Evolutionary conservation across 148 eudicot species (phyloP).

Genomic region (Camellia granthamiana): DNA sequence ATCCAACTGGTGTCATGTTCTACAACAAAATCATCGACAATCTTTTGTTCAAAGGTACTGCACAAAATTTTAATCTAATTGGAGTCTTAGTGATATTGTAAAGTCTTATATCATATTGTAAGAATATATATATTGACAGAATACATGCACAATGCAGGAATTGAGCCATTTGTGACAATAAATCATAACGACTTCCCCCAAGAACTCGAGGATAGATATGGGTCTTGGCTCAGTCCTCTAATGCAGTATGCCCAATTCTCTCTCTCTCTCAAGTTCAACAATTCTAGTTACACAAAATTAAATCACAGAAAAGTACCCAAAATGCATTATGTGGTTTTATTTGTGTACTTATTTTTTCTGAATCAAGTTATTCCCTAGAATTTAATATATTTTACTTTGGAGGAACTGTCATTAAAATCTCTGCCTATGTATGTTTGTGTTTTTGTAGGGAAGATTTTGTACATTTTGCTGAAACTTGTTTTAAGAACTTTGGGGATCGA

Average conservation of each 20-base stretch:
- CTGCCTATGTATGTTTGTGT: neutral
- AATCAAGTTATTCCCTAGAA: neutral
- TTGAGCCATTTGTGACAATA: conserved; percentile 80
- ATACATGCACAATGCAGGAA: conserved; percentile 37
- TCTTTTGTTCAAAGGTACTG: conserved; percentile 56
- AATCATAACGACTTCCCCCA: conserved; percentile 66
- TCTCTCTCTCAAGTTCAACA: neutral
- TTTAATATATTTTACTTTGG: neutral
- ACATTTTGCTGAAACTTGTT: conserved; percentile 63
- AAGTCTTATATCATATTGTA: too few species aligned
- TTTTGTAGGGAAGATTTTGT: conserved; percentile 60
- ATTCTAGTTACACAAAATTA: too few species aligned
- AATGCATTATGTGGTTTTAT: too few species aligned
- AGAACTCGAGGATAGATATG: conserved; percentile 66
- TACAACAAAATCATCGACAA: conserved; percentile 62
- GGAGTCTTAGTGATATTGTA: neutral
- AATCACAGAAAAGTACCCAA: too few species aligned
- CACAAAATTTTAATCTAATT: neutral
- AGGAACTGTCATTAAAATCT: neutral
- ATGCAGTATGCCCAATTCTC: conserved; percentile 53
- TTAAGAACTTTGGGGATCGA: conserved; percentile 62
- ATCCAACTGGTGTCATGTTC: conserved; percentile 51
- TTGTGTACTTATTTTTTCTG: too few species aligned
- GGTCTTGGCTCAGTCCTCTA: conserved; percentile 72
- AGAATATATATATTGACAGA: neutral